phyloP scores from a whole-genome alignment of 2,329 filamentous ascomycete genomes.

The Diaporthe sp. region DNA sequence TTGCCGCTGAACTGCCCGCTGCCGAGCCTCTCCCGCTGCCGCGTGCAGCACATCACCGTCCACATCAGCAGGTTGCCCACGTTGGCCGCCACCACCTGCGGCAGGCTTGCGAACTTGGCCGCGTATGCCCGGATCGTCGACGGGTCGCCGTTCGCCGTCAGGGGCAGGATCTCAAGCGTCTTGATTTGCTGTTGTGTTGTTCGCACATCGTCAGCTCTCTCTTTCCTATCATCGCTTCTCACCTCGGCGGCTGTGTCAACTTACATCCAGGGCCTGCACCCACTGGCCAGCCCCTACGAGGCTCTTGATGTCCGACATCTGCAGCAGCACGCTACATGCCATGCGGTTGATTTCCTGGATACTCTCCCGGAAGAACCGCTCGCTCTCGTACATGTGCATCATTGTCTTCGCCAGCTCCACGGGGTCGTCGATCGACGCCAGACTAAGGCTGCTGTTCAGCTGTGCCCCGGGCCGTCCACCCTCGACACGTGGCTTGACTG shows the following conservation, averaged over 20 bases:
- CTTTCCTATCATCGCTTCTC: background rate
- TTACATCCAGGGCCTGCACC: slow-evolving; percentile 71
- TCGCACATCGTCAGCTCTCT: background rate
- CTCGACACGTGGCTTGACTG: slow-evolving; percentile 78
- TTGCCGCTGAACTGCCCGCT: slow-evolving; percentile 82
- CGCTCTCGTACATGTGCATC: slow-evolving; percentile 74
- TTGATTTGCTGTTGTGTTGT: slow-evolving; percentile 72
- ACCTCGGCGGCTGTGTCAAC: slow-evolving; percentile 48
- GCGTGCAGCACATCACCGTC: slow-evolving; percentile 89
- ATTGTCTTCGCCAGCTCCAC: slow-evolving; percentile 72
- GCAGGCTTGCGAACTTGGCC: slow-evolving; percentile 82
- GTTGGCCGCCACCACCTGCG: slow-evolving; percentile 87
- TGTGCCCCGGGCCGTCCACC: slow-evolving; percentile 56
- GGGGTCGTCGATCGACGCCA: slow-evolving; percentile 72
- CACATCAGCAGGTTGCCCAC: slow-evolving; percentile 94
- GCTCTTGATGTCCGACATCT: slow-evolving; percentile 73
- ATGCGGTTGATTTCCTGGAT: slow-evolving; percentile 70
- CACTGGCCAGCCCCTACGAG: slow-evolving; percentile 68
- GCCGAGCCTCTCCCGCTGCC: slow-evolving; percentile 80
- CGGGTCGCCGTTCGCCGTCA: slow-evolving; percentile 81
- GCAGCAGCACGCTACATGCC: slow-evolving; percentile 69
- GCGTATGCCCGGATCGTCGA: slow-evolving; percentile 84
- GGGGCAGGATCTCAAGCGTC: slow-evolving; percentile 82
- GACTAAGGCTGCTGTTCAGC: slow-evolving; percentile 70
- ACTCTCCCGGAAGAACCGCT: slow-evolving; percentile 71